A percentile compares a stretch with the other conserved stretches of the same genome.
These are phyloP conservation scores for Plasmodium knowlesi DNA, from an alignment of 169 alveolate genomes.

Conservation along the genomic window DNA sequence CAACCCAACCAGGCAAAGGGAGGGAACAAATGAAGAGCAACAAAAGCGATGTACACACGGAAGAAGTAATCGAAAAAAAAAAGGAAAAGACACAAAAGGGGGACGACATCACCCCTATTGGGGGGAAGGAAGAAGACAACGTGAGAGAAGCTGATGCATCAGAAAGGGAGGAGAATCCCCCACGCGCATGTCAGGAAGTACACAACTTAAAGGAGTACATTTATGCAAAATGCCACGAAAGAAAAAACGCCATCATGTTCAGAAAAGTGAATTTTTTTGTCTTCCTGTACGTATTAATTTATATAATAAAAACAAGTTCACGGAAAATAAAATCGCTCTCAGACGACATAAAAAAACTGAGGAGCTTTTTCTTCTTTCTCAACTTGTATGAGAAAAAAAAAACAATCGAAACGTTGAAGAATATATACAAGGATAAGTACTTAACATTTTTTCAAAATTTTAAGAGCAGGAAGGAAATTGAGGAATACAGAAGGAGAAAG, in stretches of 20 bases:
- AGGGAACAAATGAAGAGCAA: not conserved
- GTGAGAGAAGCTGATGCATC: not conserved
- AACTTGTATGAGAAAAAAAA: constrained; percentile 58
- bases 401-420: constrained; percentile 43
- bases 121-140: not conserved
- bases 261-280: constrained; percentile 54
- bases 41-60: not conserved
- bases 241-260: constrained; percentile 33
- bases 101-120: not conserved
- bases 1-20: not conserved
- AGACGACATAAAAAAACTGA: constrained; percentile 51
- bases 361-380: constrained; percentile 47
- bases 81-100: not conserved
- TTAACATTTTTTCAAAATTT: constrained; percentile 46
- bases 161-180: not conserved
- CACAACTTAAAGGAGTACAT: constrained; percentile 38
- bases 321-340: constrained; percentile 31
- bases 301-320: constrained; percentile 57
- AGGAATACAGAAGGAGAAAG: constrained; percentile 41
- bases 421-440: constrained; percentile 58
- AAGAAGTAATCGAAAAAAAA: not conserved
- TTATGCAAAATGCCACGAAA: constrained; percentile 20
- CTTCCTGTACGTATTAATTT: constrained; percentile 37
- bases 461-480: constrained; percentile 24
- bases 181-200: not conserved